A percentile compares a stretch with the other conserved stretches of the same genome.
Conservation (phyloP, 306 rosid species). For the Erythrophleum fordii region DNA sequence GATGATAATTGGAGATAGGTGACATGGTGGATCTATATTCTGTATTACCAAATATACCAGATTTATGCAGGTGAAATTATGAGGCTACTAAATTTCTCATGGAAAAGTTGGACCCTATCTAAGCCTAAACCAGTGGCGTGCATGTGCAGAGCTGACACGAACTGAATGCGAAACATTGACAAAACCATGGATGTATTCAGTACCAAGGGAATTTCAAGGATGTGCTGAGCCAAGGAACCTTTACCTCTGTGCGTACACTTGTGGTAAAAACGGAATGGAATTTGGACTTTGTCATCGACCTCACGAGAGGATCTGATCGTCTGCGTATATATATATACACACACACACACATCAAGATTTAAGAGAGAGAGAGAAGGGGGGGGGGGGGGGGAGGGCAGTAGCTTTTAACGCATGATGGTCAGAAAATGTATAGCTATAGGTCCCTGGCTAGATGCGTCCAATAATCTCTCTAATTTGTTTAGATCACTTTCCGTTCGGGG, state of each 20-base stretch:
- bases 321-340: too few species aligned
- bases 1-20: constrained; percentile 22
- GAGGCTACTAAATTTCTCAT: constrained; percentile 36
- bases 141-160: constrained; percentile 51
- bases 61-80: constrained; percentile 48
- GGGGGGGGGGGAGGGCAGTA: too few species aligned
- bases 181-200: constrained; percentile 36
- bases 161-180: constrained; percentile 43
- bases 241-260: constrained; percentile 36
- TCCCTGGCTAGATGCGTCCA: constrained; percentile 17
- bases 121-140: constrained; percentile 24
- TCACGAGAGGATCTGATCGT: constrained; percentile 30
- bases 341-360: constrained; percentile 32
- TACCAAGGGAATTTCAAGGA: constrained; percentile 14
- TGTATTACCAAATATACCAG: constrained; percentile 36
- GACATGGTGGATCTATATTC: constrained; percentile 32
- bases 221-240: constrained; percentile 9
- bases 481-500: constrained; percentile 1
- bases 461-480: constrained; percentile 1
- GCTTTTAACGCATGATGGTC: constrained; percentile 38
- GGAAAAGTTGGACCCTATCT: constrained; percentile 35
- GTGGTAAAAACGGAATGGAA: constrained; percentile 37
- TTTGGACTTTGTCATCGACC: constrained; percentile 43
- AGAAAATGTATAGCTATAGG: constrained; percentile 2
- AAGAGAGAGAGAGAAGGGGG: too few species aligned